Evolutionary conservation across 352 stramenopile genomes (phyloP), one percentile per base, ranked within the genome.

Genomic region (Phytophthora cactorum): DNA sequence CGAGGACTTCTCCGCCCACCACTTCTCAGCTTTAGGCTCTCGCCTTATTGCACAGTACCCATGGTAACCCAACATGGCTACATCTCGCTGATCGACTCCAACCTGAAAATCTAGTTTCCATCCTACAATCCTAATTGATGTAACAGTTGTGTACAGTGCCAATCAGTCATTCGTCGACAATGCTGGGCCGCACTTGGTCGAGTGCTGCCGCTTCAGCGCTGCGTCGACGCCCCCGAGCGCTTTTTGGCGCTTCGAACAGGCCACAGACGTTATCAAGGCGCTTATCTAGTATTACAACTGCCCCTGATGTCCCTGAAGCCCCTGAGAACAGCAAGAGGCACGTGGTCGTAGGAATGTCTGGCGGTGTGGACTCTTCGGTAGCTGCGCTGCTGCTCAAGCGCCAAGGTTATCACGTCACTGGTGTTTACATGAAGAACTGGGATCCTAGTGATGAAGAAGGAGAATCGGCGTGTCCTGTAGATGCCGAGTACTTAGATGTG

Each of bases 361-460:
- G 98, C 29, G 98, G 98, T n/a, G 97, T 99, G 25, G 98, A 99
- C 76, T 99, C 96, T 22, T 98, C 97, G 1, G 97, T 99, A 28
- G 84, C 93, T 39, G 97, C 97, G 22, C 81, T 97, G 72, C 76
- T 99, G 28, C 81, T 99, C 8, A 75, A 92, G 34, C 57, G 92
- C 36, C 84, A 97, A 66, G 91, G 92, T n/a, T 97, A 93, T 78
- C 80, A 91, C 43, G 85, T 99, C 52, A 86, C 96, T 15, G 97
- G 96, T n/a, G 86, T 99, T 43, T 98, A 99, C 78, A 99, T 99
- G 98, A 97, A 97, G 68, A 99, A 99, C 78, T 99, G 98, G 98
- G 97, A 99, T 79, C 63, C 83, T 17, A 91, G 88, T 22, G 95
- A 99, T 55, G 97, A 99, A 75, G 81, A 94, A 39, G 93, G 90